A percentile compares a stretch with the other conserved stretches of the same genome.
phyloP scores from a whole-genome alignment of 495 filamentous ascomycete species.

The Aspergillus homomorphus region DNA sequence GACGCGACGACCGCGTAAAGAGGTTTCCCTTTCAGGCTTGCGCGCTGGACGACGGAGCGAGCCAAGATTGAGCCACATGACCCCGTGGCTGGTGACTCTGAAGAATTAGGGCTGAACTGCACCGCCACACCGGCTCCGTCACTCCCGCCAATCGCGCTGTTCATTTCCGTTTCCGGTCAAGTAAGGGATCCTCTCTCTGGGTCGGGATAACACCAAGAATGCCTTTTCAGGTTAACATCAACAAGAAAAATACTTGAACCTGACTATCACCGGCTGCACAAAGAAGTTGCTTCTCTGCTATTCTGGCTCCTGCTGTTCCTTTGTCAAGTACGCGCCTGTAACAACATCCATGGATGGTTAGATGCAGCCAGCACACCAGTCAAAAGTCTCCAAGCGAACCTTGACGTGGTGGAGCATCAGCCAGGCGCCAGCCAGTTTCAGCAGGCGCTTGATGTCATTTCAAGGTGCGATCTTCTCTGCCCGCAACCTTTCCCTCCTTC shows the following conservation, averaged over 20 bases:
- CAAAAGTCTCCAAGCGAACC: background rate
- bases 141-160: too few species aligned
- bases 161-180: background rate
- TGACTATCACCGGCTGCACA: too few species aligned
- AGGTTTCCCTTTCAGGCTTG: constrained; percentile 33
- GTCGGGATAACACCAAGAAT: background rate
- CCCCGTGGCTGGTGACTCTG: background rate
- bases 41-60: constrained; percentile 23
- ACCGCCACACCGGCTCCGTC: constrained; percentile 3
- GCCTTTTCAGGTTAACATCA: background rate
- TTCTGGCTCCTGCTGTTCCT: background rate
- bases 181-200: background rate
- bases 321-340: background rate
- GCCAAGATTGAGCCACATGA: constrained; percentile 16
- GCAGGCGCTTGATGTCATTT: constrained; percentile 46
- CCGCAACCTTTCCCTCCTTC: too few species aligned
- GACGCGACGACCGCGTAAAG: constrained; percentile 41
- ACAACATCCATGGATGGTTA: background rate
- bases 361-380: background rate
- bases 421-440: constrained; percentile 25
- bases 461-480: constrained; percentile 24
- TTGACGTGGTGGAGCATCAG: background rate
- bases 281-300: background rate
- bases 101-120: background rate
- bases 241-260: background rate